Evolutionary conservation across 164 flowering plant species (phyloP).

Genomic region (Nymphaea thermarum): DNA sequence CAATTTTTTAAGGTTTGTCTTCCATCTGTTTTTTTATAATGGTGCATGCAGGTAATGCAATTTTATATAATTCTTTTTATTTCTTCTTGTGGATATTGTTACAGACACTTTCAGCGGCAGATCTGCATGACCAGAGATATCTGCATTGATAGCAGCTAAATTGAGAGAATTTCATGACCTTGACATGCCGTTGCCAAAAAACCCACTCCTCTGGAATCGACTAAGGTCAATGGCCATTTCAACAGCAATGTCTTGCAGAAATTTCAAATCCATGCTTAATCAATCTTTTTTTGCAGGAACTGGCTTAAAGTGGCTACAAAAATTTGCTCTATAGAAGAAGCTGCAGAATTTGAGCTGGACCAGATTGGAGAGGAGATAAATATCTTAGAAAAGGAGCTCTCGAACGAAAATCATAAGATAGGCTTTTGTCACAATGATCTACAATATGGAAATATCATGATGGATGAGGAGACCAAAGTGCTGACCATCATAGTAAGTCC

Average conservation of each 20-base stretch:
- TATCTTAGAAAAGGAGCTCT: conserved; percentile 33
- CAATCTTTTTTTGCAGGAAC: conserved; percentile 25
- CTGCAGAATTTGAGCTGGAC: conserved; percentile 38
- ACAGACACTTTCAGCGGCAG: conserved; percentile 86
- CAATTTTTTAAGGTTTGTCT: neutral
- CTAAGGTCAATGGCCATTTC: conserved; percentile 34
- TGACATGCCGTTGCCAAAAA: conserved; percentile 58
- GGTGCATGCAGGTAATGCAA: neutral
- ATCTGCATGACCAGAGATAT: conserved; percentile 67
- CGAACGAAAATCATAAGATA: conserved; percentile 25
- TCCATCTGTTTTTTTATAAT: neutral
- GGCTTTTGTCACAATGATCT: conserved; percentile 95
- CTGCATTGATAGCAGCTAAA: conserved; percentile 62
- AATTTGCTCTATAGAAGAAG: conserved; percentile 33
- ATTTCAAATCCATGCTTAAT: neutral
- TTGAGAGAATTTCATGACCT: conserved; percentile 79
- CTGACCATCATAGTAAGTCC: conserved; percentile 72
- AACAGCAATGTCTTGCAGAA: neutral
- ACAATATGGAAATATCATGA: conserved; percentile 95
- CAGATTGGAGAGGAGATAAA: conserved; percentile 37
- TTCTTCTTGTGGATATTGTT: neutral
- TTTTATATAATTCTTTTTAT: too few species aligned
- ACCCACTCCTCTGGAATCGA: conserved; percentile 51
- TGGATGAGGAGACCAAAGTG: conserved; percentile 60
- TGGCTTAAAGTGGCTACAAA: conserved; percentile 52